These are phyloP conservation scores for Antrodiella citrinella DNA, from an alignment of 768 basidiomycete species.

Conservation along the genomic window DNA sequence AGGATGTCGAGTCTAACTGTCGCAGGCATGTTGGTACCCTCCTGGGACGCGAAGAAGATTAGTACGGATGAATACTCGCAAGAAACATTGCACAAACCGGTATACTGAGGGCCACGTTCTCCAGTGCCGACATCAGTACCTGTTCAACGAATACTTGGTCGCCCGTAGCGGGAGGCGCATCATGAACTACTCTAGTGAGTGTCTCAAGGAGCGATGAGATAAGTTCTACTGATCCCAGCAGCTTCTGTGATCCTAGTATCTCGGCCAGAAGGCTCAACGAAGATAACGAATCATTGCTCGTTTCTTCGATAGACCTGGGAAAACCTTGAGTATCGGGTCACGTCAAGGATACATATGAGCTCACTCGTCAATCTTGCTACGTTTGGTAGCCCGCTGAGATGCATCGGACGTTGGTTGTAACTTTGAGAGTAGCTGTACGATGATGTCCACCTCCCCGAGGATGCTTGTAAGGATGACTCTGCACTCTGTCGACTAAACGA, in stretches of 20 bases:
- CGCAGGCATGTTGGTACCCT: slow-evolving; percentile 25
- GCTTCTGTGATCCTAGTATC: slow-evolving; percentile 50
- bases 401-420: slow-evolving; percentile 40
- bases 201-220: slow-evolving; percentile 66
- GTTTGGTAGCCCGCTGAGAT: slow-evolving; percentile 51
- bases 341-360: slow-evolving; percentile 7
- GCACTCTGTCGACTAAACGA: slow-evolving; percentile 13
- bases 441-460: slow-evolving; percentile 42
- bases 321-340: not conserved
- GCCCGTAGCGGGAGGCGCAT: slow-evolving; percentile 43
- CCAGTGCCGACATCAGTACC: slow-evolving; percentile 75
- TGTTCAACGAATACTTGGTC: slow-evolving; percentile 77
- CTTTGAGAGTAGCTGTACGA: slow-evolving; percentile 40
- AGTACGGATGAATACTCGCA: not conserved
- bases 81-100: slow-evolving; percentile 30
- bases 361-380: slow-evolving; percentile 52
- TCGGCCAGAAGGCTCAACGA: slow-evolving; percentile 59
- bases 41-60: not conserved
- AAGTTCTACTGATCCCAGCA: slow-evolving; percentile 67
- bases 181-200: slow-evolving; percentile 55
- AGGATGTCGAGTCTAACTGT: slow-evolving; percentile 75
- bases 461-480: slow-evolving; percentile 43
- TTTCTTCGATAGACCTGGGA: slow-evolving; percentile 11
- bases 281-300: slow-evolving; percentile 33
- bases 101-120: slow-evolving; percentile 51